Percentiles rank a stretch among this genome's conserved stretches.
Conservation (phyloP, 1,139 yeast species). For the Magnusiomyces ingens region DNA sequence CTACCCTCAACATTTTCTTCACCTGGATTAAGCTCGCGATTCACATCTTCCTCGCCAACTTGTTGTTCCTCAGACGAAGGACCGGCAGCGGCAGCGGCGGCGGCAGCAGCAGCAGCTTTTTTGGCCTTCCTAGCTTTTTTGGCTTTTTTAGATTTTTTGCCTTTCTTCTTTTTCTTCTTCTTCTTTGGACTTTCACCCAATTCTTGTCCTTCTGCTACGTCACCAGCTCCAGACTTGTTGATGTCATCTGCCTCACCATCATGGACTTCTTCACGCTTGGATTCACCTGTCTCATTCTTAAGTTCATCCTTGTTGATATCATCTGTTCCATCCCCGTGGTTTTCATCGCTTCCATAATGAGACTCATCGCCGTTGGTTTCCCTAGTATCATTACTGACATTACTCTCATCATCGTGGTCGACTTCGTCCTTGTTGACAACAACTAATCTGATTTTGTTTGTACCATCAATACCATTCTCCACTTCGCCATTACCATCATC, state of each 20-base stretch:
- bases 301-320: neutral
- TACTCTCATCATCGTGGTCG: conserved; percentile 3
- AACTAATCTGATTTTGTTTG: too few relatives aligned
- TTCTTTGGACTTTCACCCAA: neutral
- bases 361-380: conserved; percentile 8
- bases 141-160: neutral
- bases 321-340: conserved; percentile 2
- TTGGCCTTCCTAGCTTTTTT: too few relatives aligned
- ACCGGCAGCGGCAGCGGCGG: too few relatives aligned
- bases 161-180: conserved; percentile 5
- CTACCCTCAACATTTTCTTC: neutral
- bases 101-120: too few relatives aligned
- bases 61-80: too few relatives aligned
- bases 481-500: too few relatives aligned
- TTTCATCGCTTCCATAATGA: conserved; percentile 2
- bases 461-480: too few relatives aligned
- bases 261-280: conserved; percentile 17
- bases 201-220: neutral
- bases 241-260: conserved; percentile 8
- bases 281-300: conserved; percentile 16
- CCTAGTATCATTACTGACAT: neutral
- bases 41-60: too few relatives aligned
- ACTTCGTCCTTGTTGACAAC: neutral
- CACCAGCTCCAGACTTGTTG: conserved; percentile 10
- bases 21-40: neutral